Conservation (phyloP, 495 filamentous ascomycete species). For the Penicillium parvum region DNA sequence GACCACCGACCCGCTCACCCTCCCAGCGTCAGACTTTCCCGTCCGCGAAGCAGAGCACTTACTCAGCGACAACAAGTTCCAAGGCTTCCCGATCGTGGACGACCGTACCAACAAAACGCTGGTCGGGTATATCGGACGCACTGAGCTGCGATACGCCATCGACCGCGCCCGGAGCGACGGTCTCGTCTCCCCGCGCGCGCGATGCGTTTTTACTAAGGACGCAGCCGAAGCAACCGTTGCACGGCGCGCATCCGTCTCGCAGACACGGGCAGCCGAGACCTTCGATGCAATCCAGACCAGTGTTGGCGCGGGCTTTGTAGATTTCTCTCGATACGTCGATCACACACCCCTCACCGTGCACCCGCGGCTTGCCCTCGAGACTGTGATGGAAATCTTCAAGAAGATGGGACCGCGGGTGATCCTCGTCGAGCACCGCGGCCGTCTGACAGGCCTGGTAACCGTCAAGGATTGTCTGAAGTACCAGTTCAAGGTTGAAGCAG, state of each 20-base stretch:
- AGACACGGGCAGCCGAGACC: slow-evolving; percentile 48
- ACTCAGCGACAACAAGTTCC: slow-evolving; percentile 76
- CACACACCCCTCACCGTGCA: slow-evolving; percentile 88
- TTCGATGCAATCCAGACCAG: slow-evolving; percentile 62
- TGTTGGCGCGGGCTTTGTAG: slow-evolving; percentile 55
- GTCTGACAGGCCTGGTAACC: slow-evolving; percentile 79
- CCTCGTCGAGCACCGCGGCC: slow-evolving; percentile 84
- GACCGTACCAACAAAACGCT: slow-evolving; percentile 64
- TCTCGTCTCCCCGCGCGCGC: slow-evolving; percentile 61
- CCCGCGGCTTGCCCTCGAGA: slow-evolving; percentile 87
- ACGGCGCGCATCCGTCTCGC: slow-evolving; percentile 30
- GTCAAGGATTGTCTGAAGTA: slow-evolving; percentile 98
- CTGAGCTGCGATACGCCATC: slow-evolving; percentile 89
- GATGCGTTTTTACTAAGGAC: slow-evolving; percentile 76
- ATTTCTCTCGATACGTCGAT: slow-evolving; percentile 87
- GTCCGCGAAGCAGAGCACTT: slow-evolving; percentile 71
- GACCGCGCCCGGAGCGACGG: slow-evolving; percentile 75
- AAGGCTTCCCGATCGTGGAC: slow-evolving; percentile 92
- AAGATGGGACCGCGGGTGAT: slow-evolving; percentile 96
- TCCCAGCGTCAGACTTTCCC: slow-evolving; percentile 72
- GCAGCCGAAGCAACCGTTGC: slow-evolving; percentile 37
- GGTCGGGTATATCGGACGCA: slow-evolving; percentile 91
- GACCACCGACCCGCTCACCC: slow-evolving; percentile 68
- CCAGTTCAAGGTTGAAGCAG: slow-evolving; percentile 92
- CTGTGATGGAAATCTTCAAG: slow-evolving; percentile 98